Evolutionary conservation across 768 basidiomycete species (phyloP), one percentile per base, ranked within the genome.

Genomic region (Termitomyces sp.): DNA sequence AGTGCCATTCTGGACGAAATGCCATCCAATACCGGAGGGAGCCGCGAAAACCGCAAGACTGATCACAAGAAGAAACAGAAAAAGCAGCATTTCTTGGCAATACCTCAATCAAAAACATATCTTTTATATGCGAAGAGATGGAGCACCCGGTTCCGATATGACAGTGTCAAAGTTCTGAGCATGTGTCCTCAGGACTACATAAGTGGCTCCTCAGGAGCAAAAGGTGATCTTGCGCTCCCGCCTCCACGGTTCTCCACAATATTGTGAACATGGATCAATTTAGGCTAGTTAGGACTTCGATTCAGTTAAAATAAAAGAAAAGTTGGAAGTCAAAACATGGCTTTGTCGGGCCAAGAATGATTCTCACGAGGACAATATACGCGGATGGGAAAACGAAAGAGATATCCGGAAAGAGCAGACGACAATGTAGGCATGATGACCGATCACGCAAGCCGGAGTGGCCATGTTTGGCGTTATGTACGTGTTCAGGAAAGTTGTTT

Each of bases 1-100:
- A 5, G 63, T 67, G 5, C 64, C 64, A 46, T 68, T 66, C 52
- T 68, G 60, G 19, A 67, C 57, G 25, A 69, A 68, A 38, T 64
- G 27, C 68, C 68, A 69, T 11, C 58, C 60, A 9, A 55, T 40
- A 38, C 42, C 44, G 9, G 40, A 57, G 10, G 56, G 56, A 21
- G 53, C 60, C 17, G 62, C 59, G 31, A 52, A 38, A 19, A 44
- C 32, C n/a, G 17, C 16, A 10, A 56, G 54, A 31, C 17, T 27
- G 4, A 17, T 17, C 17, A 5, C 14, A 34, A 56, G 27, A n/a
- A 48, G 10, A 31, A 31, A 14, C 14, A 41, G 5, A 31, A 42
- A 14, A 23, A 4, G 4, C 19, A 46, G 16, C 54, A 56, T 56
- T 29, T 32, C 46, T 48, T 41, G 19, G 23, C 25, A 4, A 40